These are phyloP conservation scores for Moniliella sp. DNA, from an alignment of 1,284 basidiomycete species.

Conservation along the genomic window DNA sequence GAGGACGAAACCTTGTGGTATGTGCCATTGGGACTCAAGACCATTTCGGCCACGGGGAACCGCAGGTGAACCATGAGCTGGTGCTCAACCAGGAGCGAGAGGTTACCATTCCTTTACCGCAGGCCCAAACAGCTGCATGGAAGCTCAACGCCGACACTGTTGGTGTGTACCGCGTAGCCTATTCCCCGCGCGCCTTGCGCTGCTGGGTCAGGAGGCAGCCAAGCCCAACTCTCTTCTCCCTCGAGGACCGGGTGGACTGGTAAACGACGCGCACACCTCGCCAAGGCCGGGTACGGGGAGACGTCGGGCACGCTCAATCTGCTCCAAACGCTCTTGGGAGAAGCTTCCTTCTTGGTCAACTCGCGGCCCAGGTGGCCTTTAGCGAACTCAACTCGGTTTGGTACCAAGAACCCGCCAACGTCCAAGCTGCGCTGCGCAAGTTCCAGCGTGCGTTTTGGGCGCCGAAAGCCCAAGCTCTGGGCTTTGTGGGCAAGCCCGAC, in stretches of 20 bases:
- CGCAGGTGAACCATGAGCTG: conserved; percentile 45
- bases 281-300: conserved; percentile 55
- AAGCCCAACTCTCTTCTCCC: conserved; percentile 48
- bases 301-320: conserved; percentile 57
- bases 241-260: conserved; percentile 65
- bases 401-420: conserved; percentile 56
- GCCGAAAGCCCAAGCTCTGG: conserved; percentile 57
- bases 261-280: conserved; percentile 61
- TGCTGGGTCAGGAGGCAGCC: conserved; percentile 58
- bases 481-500: conserved; percentile 50
- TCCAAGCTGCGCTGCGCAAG: conserved; percentile 36
- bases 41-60: conserved; percentile 43
- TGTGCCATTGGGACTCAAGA: conserved; percentile 58
- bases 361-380: conserved; percentile 9
- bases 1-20: conserved; percentile 85
- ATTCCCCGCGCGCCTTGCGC: conserved; percentile 58
- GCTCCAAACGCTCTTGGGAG: conserved; percentile 45
- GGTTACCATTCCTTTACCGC: conserved; percentile 44
- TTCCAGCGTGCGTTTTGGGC: conserved; percentile 45
- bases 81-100: conserved; percentile 50
- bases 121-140: conserved; percentile 43
- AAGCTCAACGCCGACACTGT: conserved; percentile 78
- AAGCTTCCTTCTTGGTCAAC: conserved; percentile 23
- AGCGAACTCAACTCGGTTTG: conserved; percentile 41
- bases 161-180: conserved; percentile 79